Evolutionary conservation across 345 rosid genomes (phyloP).

Genomic region (Angophora floribunda): DNA sequence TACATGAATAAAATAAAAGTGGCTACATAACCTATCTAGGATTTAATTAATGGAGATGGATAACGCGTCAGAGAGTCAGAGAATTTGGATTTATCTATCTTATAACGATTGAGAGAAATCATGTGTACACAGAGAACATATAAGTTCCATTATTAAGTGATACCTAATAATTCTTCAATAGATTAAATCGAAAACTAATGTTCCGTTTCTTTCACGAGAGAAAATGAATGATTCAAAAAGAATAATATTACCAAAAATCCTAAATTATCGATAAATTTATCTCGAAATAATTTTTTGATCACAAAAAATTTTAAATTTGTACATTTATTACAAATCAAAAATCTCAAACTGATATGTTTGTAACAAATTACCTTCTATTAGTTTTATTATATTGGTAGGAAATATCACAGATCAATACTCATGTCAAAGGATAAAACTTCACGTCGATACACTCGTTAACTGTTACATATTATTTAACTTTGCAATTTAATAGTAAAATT

Average conservation of each 20-base stretch:
- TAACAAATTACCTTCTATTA: too few relatives aligned
- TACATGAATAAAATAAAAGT: not conserved
- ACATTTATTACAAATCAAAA: too few relatives aligned
- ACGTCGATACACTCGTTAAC: fast-evolving
- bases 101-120: fast-evolving
- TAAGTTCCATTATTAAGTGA: fast-evolving
- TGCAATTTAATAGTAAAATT: fast-evolving
- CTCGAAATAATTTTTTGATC: too few relatives aligned
- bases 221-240: not conserved
- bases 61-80: not conserved
- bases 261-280: too few relatives aligned
- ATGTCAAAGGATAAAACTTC: fast-evolving
- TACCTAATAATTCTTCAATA: fast-evolving
- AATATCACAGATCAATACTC: fast-evolving
- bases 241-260: not conserved
- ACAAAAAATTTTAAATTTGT: too few relatives aligned
- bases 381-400: too few relatives aligned
- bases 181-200: not conserved
- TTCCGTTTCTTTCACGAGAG: fast-evolving
- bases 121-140: fast-evolving
- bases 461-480: not conserved
- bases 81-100: too few relatives aligned
- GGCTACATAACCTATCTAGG: not conserved
- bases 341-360: too few relatives aligned
- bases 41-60: not conserved